phyloP scores from a whole-genome alignment of 2,329 filamentous ascomycete species.

The Grosmannia penicillata region DNA sequence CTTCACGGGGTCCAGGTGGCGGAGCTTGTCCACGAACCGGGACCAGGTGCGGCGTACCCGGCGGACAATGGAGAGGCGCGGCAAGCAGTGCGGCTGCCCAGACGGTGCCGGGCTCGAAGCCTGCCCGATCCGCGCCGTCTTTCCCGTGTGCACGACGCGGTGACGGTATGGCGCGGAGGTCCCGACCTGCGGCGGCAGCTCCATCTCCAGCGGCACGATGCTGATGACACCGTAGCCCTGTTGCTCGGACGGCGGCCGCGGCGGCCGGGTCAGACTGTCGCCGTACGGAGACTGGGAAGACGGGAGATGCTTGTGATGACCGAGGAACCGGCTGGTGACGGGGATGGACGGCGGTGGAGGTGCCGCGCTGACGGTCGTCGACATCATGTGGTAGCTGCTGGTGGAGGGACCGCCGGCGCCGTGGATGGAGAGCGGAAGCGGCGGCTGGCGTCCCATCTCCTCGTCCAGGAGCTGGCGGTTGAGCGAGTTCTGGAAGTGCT shows the following conservation, averaged over 20 bases:
- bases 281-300: too few relatives aligned
- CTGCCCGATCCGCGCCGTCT: too few relatives aligned
- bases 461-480: background rate
- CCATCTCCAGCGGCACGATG: too few relatives aligned
- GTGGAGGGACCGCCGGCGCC: slow-evolving; percentile 1
- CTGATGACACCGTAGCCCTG: too few relatives aligned
- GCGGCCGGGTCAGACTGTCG: background rate
- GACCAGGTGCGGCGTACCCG: slow-evolving; percentile 4
- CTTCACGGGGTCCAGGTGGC: slow-evolving; percentile 40
- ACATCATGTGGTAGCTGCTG: slow-evolving; percentile 1
- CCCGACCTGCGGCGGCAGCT: too few relatives aligned
- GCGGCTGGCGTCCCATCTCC: background rate
- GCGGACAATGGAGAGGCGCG: background rate
- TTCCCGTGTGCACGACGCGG: too few relatives aligned
- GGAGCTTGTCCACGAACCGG: slow-evolving; percentile 19
- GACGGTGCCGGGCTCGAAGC: too few relatives aligned
- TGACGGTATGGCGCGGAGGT: too few relatives aligned
- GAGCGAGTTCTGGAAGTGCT: slow-evolving; percentile 9
- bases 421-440: slow-evolving; percentile 1
- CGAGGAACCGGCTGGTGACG: background rate
- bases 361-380: slow-evolving; percentile 6
- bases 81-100: too few relatives aligned
- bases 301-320: background rate
- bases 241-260: background rate
- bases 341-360: background rate